Base-by-base conservation (phyloP, 176 grass and related monocot genomes). In the Oryza glumipatula region DNA sequence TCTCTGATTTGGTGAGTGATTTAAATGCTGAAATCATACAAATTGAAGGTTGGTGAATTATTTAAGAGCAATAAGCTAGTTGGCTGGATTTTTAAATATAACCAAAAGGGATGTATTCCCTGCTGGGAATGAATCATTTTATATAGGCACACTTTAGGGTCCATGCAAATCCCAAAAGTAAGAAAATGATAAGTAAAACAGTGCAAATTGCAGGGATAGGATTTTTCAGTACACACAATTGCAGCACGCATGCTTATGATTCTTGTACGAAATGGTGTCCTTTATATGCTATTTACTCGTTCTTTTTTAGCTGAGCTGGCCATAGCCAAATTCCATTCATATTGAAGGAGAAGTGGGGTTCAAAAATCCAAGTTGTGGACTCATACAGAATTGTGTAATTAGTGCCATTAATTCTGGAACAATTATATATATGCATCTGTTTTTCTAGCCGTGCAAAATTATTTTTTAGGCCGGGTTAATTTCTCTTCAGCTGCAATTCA, bases 71-170 rank as follows among this genome's bases (percentile, higher is more conserved):
- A 61, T 36, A 36, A 16, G 0, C 67, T 24, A 30, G 3, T 82
- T 76, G 10, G 19, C 10, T 56, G 7, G 8, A 21, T 45, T 77
- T 71, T 56, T 63, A 43, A 80, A 73, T 51, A 15, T 49, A 32
- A 83, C 64, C 61, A 3, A 56, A 58, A 13, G 33, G 9, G 58
- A 63, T 28, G 39, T 51, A 64, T 76, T 69, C 47, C 5, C 47
- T 51, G 48, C 3, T 82, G 61, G 1, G 28, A 49, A 73, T 11
- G 30, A 54, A 79, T 78, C 21, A 8, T 78, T 52, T 72, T 35
- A 86, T 58, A 8, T 65, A 74, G 49, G 39, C 60, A 85, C 88
- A 76, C 88, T 89, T 80, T 54, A 44, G 61, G 48, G 23, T 58
- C 73, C 67, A 51, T 19, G 51, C 66, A 70, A 78, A 89, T 76